Base-by-base conservation (phyloP, 495 filamentous ascomycete species). In the Penicillium paxilli region DNA sequence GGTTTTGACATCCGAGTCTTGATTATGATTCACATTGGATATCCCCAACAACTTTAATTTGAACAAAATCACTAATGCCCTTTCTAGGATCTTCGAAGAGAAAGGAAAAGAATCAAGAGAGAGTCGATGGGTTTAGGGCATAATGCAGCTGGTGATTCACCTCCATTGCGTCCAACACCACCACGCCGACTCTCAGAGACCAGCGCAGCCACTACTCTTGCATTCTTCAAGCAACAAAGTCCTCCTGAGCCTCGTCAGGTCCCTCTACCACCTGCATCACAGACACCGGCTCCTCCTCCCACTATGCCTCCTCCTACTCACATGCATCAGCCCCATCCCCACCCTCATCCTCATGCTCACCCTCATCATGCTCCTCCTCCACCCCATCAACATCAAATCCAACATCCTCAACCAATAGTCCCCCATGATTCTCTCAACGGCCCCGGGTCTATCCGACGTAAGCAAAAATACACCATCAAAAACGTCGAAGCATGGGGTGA, bases 381-480 rank as follows among this genome's bases (percentile, higher is more conserved):
- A 12, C 33, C 35, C n/a, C 25, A 20, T 52, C 62, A 53, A 11
- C 55, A 33, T 11, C 41, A 49, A 35, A 17, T 64, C 52, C 44
- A 61, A 65, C 48, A 42, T 56, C 68, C 63, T 30, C 70, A 71
- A 42, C 59, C 57, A 11, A 56, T 62, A n/a, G 63, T 68, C 22
- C 52, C 64, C 11, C 68, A 69, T 25, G 70, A 76, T 25, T 53
- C 60, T 17, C 49, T 60, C 23, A 59, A 63, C 33, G 65, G 60
- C 37, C 49, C 59, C 1, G 69, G 65, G 20, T 67, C 69, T 1
- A 70, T 77, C 52, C 67, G 75, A 21, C 71, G 73, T 38, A 78
- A 78, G 51, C 75, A 78, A 60, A 78, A 78, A 55, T 78, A 78
- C 48, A 78, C 75, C 17, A 78, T 78, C 59, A 78, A 78, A 59